Conservation (phyloP, 352 stramenopile genomes). For the Phytopythium aichiense region DNA sequence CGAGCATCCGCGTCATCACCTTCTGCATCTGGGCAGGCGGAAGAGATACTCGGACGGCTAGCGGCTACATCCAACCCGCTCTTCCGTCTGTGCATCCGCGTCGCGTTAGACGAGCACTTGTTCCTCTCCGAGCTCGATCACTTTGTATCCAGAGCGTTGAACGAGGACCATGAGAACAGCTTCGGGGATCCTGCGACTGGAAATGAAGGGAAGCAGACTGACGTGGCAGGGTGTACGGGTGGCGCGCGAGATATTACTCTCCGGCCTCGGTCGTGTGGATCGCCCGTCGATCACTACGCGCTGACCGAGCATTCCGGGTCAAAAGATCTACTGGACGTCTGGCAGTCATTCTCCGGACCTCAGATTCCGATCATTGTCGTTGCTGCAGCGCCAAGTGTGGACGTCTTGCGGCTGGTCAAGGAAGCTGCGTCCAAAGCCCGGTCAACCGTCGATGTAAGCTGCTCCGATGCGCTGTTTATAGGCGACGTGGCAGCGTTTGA, state of each 20-base stretch:
- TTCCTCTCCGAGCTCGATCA: slow-evolving; percentile 27
- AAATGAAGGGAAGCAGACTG: not conserved
- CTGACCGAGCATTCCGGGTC: not conserved
- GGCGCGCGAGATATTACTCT: not conserved
- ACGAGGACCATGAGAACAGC: not conserved
- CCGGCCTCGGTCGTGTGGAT: not conserved
- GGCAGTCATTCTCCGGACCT: not conserved
- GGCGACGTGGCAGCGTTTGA: not conserved
- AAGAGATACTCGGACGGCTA: not conserved
- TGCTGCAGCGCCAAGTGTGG: not conserved
- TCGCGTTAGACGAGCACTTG: slow-evolving; percentile 16
- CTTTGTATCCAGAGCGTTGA: not conserved
- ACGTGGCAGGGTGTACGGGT: no score
- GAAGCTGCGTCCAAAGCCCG: not conserved
- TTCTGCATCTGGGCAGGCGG: not conserved
- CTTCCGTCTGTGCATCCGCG: slow-evolving; percentile 21
- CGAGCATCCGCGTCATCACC: not conserved
- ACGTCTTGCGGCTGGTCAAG: not conserved
- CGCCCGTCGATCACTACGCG: not conserved
- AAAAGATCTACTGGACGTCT: not conserved
- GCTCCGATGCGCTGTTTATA: not conserved
- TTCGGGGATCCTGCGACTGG: not conserved
- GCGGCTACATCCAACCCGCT: slow-evolving; percentile 1
- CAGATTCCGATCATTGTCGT: not conserved
- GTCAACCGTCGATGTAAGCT: not conserved